Base-by-base conservation (phyloP, 768 basidiomycete species). In the Lactifluus subvellereus region DNA sequence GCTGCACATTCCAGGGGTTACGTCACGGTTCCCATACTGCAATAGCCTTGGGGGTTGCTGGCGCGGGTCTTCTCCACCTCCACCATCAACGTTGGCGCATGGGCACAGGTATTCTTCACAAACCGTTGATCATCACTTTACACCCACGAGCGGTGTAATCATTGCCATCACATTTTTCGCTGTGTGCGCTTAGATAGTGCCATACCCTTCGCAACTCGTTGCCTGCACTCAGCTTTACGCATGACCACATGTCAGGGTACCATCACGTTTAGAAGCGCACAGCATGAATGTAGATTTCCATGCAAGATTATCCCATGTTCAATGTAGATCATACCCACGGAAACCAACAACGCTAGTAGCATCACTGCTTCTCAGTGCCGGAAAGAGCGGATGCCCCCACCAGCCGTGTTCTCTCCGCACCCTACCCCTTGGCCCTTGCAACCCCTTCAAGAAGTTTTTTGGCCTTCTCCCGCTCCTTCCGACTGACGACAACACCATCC, bases 381-480 rank as follows among this genome's bases (percentile, higher is more conserved):
- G 37, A 57, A 65, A 43, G 14, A 35, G 54, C 67, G 51, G 61
- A 59, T 52, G 7, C 47, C 57, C 59, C 54, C 65, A 47, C 61
- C 55, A 54, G 35, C 55, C 22, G 62, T 32, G 20, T 54, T 48
- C 20, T 35, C 49, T 42, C 57, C 51, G 64, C 56, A 51, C 59
- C 47, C 74, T 67, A 62, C 51, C 54, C 65, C 66, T 55, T 53
- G 71, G 73, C 73, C 74, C 75, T 69, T 74, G 76, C 77, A 76
- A 74, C 67, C 84, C 79, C 66, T 83, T 81, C 73, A 67, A 93
- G 75, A 71, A 97, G 72, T 69, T 82, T 77, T 74, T 82, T 79
- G 64, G 89, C 91, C 79, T 95, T 97, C 66, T 77, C 78, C 77
- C 87, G 82, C 81, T 98, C 94, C 80, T 90, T 91, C 71, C 81